Conservation (phyloP, 225 moss, liverwort and hornwort genomes). For the Straminergon stramineum region DNA sequence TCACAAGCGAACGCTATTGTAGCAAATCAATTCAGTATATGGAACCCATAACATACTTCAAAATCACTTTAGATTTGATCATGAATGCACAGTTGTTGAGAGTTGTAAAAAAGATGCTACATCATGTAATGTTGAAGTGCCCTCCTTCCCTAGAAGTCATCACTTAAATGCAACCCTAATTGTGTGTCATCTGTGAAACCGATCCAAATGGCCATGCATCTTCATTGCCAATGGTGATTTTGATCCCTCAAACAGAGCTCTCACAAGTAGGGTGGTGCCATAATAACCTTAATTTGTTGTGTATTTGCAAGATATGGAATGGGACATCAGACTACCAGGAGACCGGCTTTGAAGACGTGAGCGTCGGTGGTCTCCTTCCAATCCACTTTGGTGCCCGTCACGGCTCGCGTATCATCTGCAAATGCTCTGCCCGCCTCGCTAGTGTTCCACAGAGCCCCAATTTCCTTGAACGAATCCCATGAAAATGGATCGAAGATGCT, state of each 20-base stretch:
- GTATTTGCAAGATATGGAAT: background rate
- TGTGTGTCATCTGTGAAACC: background rate
- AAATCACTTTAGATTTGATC: background rate
- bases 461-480: conserved; percentile 25
- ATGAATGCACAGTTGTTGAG: background rate
- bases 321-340: conserved; percentile 19
- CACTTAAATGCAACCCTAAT: background rate
- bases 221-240: background rate
- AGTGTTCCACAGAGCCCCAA: conserved; percentile 18
- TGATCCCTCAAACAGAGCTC: background rate
- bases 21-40: background rate
- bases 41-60: background rate
- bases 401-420: conserved; percentile 25
- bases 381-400: conserved; percentile 45
- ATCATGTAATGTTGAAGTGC: background rate
- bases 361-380: conserved; percentile 56
- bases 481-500: conserved; percentile 31
- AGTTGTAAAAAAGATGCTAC: background rate
- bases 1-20: background rate
- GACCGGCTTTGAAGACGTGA: conserved; percentile 52
- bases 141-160: background rate
- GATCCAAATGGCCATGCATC: background rate
- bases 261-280: background rate
- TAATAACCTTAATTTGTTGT: background rate
- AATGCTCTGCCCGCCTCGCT: conserved; percentile 23